Percentiles rank a stretch among this genome's conserved stretches.
Conservation (phyloP, 2,329 filamentous ascomycete species). For the Septoria petroselini region DNA sequence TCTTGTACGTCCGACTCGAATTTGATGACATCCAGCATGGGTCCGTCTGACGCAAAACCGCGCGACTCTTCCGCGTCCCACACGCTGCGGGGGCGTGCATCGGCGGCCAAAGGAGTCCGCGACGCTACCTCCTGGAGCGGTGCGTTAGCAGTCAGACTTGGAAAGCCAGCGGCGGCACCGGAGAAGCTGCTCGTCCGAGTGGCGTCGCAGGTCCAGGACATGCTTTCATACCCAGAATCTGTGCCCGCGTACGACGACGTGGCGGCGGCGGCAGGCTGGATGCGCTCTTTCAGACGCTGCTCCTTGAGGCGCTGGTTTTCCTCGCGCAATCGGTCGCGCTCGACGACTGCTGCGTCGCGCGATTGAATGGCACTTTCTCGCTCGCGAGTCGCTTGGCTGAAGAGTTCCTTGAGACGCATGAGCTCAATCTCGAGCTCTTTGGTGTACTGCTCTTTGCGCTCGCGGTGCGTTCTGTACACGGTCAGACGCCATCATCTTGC, state of each 20-base stretch:
- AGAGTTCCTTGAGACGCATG: constrained; percentile 26
- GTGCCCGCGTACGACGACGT: constrained; percentile 18
- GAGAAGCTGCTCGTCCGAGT: constrained; percentile 26
- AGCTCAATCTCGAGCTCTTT: constrained; percentile 28
- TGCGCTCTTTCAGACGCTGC: constrained; percentile 10
- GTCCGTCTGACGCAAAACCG: constrained; percentile 23
- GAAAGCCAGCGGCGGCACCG: constrained; percentile 17
- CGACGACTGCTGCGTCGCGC: constrained; percentile 18
- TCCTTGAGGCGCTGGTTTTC: constrained; percentile 20
- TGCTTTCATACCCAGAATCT: constrained; percentile 24
- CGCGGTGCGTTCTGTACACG: constrained; percentile 24
- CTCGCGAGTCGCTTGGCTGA: constrained; percentile 19
- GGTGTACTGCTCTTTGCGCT: constrained; percentile 29
- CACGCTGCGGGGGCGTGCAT: constrained; percentile 14
- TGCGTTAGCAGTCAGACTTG: constrained; percentile 19
- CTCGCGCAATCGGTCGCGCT: constrained; percentile 19
- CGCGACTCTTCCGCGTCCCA: constrained; percentile 22
- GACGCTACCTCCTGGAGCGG: constrained; percentile 16
- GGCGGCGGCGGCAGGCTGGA: constrained; percentile 19
- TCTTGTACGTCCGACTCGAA: not conserved
- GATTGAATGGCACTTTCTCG: constrained; percentile 20
- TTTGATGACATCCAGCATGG: constrained; percentile 3
- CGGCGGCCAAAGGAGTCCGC: constrained; percentile 9
- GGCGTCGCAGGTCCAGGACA: constrained; percentile 21
- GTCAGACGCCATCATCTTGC: not conserved